Conservation (phyloP, 768 basidiomycete genomes). For the Panus rudis region DNA sequence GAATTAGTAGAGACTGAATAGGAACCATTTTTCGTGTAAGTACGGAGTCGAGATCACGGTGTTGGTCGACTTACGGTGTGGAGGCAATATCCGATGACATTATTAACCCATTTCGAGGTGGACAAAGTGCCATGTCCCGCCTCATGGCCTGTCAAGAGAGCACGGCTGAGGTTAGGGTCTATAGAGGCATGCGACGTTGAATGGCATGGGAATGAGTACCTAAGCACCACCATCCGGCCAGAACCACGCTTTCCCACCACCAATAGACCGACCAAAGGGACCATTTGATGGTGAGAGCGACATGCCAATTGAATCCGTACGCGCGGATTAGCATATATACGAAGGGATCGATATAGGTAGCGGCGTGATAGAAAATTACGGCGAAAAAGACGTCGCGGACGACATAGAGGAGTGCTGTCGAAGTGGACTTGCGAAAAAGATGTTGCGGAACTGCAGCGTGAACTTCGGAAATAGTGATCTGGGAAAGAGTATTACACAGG, state of each 20-base stretch:
- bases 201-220: slow-evolving; percentile 23
- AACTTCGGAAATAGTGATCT: slow-evolving; percentile 10
- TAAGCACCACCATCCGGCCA: slow-evolving; percentile 45
- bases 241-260: slow-evolving; percentile 43
- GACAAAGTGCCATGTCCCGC: slow-evolving; percentile 25
- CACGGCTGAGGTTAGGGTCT: slow-evolving; percentile 1
- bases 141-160: slow-evolving; percentile 9
- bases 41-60: background rate
- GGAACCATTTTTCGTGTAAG: background rate
- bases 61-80: slow-evolving; percentile 16
- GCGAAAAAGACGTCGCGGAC: slow-evolving; percentile 38
- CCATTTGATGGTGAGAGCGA: slow-evolving; percentile 22
- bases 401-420: slow-evolving; percentile 34
- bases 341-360: slow-evolving; percentile 34
- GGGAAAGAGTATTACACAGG: too few relatives aligned
- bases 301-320: slow-evolving; percentile 26
- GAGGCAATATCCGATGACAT: slow-evolving; percentile 20
- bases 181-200: background rate
- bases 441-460: slow-evolving; percentile 41
- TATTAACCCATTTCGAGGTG: slow-evolving; percentile 17
- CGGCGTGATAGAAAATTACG: slow-evolving; percentile 35
- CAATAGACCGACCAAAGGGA: slow-evolving; percentile 41
- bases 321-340: slow-evolving; percentile 29
- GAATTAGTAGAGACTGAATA: slow-evolving; percentile 20
- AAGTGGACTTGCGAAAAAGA: slow-evolving; percentile 36